A percentile compares a stretch with the other conserved stretches of the same genome.
phyloP scores from a whole-genome alignment of 177 flowering plant species.

The Vitis hybrid region DNA sequence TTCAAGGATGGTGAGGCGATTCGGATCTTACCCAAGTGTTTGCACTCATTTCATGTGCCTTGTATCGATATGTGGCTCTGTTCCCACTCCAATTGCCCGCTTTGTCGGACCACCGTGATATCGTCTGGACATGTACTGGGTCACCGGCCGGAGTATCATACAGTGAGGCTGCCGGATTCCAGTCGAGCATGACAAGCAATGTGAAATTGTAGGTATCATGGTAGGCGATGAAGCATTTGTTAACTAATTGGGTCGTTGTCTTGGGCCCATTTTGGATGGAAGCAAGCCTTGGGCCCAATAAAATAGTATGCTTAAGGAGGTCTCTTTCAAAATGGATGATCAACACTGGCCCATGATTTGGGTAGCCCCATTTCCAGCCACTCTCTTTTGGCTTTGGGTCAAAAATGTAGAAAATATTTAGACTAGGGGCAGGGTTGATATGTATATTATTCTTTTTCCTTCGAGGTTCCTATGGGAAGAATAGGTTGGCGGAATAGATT shows the following conservation, averaged over 20 bases:
- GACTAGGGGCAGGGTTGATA: no score
- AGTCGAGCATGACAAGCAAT: not conserved
- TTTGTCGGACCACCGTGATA: slow-evolving; percentile 12
- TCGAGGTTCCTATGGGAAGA: no score
- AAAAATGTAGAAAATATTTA: no score
- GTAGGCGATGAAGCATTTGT: not conserved
- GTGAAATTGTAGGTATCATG: not conserved
- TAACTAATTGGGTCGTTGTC: not conserved
- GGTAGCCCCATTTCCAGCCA: no score
- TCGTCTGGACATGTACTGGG: not conserved
- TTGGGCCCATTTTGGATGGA: not conserved
- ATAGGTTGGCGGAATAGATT: no score
- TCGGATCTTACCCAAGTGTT: slow-evolving; percentile 17
- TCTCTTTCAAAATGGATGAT: no score
- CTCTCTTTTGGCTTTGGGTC: no score
- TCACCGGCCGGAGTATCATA: not conserved
- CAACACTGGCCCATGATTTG: no score
- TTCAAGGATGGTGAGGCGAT: slow-evolving; percentile 21
- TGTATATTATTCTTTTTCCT: no score
- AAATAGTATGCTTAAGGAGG: no score
- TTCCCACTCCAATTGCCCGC: slow-evolving; percentile 22
- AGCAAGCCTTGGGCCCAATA: not conserved
- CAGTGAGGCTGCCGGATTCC: not conserved
- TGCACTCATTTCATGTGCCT: slow-evolving; percentile 17
- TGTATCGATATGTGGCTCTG: slow-evolving; percentile 26